Conservation (phyloP, 73 alveolate species). For the Paramecium biaurelia region DNA sequence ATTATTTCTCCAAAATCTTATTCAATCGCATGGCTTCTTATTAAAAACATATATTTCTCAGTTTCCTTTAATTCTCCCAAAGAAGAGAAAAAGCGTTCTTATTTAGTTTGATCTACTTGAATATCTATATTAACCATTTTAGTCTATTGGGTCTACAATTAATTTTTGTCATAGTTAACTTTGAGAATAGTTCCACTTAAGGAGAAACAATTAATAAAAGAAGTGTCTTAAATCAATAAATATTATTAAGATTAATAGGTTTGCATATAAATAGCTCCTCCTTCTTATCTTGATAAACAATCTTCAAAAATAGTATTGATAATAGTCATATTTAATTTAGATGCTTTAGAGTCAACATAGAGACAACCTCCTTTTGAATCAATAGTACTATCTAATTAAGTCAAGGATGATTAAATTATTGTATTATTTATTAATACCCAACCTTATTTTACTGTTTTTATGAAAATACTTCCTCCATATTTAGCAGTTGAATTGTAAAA, state of each 20-base stretch:
- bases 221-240: background rate
- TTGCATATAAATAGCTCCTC: background rate
- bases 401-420: background rate
- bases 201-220: background rate
- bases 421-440: background rate
- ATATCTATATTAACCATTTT: background rate
- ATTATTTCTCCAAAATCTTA: constrained; percentile 3
- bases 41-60: background rate
- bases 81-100: background rate
- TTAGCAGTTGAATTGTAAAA: constrained; percentile 8
- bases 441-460: background rate
- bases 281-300: background rate
- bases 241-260: background rate
- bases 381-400: background rate
- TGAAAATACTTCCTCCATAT: constrained; percentile 1
- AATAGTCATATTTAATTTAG: background rate
- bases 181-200: background rate
- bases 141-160: background rate
- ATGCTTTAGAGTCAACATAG: background rate
- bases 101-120: background rate
- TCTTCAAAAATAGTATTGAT: background rate
- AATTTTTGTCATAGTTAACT: background rate
- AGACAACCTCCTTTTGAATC: background rate
- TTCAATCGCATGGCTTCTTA: background rate
- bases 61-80: background rate